Percentiles rank a stretch among this genome's conserved stretches.
Evolutionary conservation across 2,329 filamentous ascomycete genomes (phyloP).

Genomic region (Seiridium cupressi): DNA sequence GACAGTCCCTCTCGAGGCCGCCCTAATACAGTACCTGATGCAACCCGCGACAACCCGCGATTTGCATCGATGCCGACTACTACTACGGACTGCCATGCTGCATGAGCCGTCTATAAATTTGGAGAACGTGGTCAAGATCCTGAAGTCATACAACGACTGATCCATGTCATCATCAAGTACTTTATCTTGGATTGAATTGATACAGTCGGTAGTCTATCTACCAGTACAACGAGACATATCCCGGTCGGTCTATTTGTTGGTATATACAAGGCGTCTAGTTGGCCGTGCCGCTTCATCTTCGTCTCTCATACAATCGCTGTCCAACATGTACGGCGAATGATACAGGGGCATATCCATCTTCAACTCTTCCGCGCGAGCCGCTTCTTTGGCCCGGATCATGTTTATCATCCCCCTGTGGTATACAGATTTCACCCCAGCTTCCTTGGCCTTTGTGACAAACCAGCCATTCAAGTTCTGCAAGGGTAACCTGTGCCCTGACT

Average conservation of each 20-base stretch:
- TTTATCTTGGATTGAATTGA: neutral
- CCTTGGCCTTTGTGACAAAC: constrained; percentile 70
- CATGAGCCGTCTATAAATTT: too few species aligned
- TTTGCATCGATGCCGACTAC: too few species aligned
- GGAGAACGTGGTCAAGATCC: too few species aligned
- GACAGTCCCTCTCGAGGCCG: too few species aligned
- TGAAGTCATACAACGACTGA: too few species aligned
- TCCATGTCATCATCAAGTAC: too few species aligned
- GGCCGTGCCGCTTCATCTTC: neutral
- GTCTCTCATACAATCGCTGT: constrained; percentile 15
- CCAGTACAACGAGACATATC: neutral
- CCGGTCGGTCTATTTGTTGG: constrained; percentile 4
- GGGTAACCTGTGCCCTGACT: constrained; percentile 64
- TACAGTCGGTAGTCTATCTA: neutral
- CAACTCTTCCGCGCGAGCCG: constrained; percentile 28
- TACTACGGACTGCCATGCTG: too few species aligned
- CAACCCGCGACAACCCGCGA: too few species aligned
- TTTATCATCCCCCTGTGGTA: constrained; percentile 72
- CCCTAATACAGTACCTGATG: too few species aligned
- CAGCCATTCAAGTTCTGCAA: constrained; percentile 88
- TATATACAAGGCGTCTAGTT: constrained; percentile 10
- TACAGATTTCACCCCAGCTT: constrained; percentile 69
- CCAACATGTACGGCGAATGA: constrained; percentile 21
- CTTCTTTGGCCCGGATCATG: constrained; percentile 69
- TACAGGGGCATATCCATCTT: constrained; percentile 20